Evolutionary conservation across 495 filamentous ascomycete genomes (phyloP), one percentile per base, ranked within the genome.

Genomic region (Penicillium flavigenum): DNA sequence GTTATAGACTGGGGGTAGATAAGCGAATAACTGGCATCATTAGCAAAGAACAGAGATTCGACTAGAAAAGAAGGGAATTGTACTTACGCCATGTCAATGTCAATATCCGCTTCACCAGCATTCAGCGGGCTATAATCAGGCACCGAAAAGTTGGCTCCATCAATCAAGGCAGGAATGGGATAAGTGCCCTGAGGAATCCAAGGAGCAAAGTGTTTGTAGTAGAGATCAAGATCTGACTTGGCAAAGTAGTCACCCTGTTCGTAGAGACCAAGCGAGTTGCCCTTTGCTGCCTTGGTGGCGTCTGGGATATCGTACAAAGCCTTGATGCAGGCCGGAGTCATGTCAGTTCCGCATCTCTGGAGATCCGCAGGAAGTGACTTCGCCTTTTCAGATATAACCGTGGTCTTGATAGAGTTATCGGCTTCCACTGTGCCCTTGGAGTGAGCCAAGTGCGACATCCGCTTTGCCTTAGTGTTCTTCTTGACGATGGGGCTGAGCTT

Each of bases 1-100:
- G 81, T 79, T 0, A 81, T 72, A 1, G 71, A 74, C 56, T 86
- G 83, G 4, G 83, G 83, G 50, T 78, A 83, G 59, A 84, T 72
- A 19, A 74, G 51, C 5, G 75, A 48, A 56, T 72, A 77, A 17
- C 65, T 46, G 31, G 14, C 5, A 39, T 7, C 6, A 6, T 54
- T 26, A 57, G 59, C 50, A 54, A 55, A 22, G 1, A 5, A 3
- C 12, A 36, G 11, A 16, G 27, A 10, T 26, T 14, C 1, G 26
- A 24, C 0, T 5, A 14, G 20, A 22, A 1, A 10, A 9, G 34
- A 16, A 34, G 9, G 1, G 5, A 1, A 24, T 27, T 20, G 7
- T 10, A 66, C 65, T 61, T 29, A 68, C 65, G 70, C 78, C 59
- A 77, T 66, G 51, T 81, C 69, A 32, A 81, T 69, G 38, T 82